Base-by-base conservation (phyloP, 176 grass and related monocot genomes). In the Secale cereale region DNA sequence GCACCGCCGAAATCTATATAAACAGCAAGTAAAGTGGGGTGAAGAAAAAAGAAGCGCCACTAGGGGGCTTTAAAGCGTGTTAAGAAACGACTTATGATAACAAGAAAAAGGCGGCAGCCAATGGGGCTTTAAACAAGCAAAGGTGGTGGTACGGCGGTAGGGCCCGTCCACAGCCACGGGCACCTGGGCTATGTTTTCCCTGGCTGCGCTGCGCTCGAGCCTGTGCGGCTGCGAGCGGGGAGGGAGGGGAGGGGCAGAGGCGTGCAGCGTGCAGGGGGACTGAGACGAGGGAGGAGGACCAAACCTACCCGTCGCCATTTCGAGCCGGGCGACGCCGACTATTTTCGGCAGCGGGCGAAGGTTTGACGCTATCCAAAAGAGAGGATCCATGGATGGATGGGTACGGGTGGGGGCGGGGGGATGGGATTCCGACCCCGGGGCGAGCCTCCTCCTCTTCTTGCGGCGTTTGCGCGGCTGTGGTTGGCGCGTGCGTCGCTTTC, bases 261-360 rank as follows among this genome's bases (percentile, higher is more conserved):
- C 8, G n/a, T 8, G 54, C 54, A 11, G 59, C 22, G 57, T 5
- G 48, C 48, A 22, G 54, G 7, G 59, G 69, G 69, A 43, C 69
- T 70, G 66, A 37, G 33, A 71, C 36, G 35, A n/a, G 15, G 46
- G 43, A 46, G 45, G 41, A 37, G 32, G 8, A 16, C 66, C 32
- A 22, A 22, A 17, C 6, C 48, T 52, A 6, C 22, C 1, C 11
- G 72, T 76, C 60, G n/a, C 86, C 85, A 45, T 82, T 77, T 82
- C 66, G 25, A 82, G 86, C 80, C 30, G 65, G 2, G 65, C 64
- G 5, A 41, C 23, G 39, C 52, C 10, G 32, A 30, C 81, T 25
- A 78, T 88, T 88, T 88, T 84, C 8, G 76, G 87, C 76, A 65
- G 74, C 57, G 31, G 28, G 65, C 81, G 40, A 39, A 76, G 74